Evolutionary conservation across 805 yeast genomes (phyloP).

Genomic region (Wickerhamomyces queroliae): DNA sequence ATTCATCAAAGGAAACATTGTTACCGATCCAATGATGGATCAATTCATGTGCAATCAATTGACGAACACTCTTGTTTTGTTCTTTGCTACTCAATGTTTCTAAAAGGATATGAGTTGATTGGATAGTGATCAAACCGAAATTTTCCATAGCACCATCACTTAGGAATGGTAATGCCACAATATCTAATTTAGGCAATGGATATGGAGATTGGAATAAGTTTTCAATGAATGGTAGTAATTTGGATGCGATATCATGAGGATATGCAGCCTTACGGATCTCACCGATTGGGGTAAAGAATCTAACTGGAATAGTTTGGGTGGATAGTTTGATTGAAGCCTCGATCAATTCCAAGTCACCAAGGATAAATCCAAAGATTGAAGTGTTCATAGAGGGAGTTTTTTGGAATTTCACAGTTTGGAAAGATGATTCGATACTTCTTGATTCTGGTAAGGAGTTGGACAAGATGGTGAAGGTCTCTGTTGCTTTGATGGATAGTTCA

Average conservation of each 20-base stretch:
- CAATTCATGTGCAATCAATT: conserved; percentile 63
- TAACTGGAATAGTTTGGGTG: conserved; percentile 34
- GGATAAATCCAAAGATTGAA: conserved; percentile 60
- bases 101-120: conserved; percentile 42
- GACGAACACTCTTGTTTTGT: conserved; percentile 34
- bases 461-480: conserved; percentile 38
- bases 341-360: conserved; percentile 60
- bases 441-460: conserved; percentile 40
- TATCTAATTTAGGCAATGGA: conserved; percentile 62
- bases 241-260: conserved; percentile 42
- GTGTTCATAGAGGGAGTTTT: conserved; percentile 55
- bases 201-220: conserved; percentile 36
- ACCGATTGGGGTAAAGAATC: conserved; percentile 52
- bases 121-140: conserved; percentile 61
- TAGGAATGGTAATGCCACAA: conserved; percentile 64
- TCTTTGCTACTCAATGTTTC: conserved; percentile 24
- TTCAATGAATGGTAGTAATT: conserved; percentile 43
- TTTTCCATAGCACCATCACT: conserved; percentile 81
- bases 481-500: conserved; percentile 42
- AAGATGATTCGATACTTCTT: conserved; percentile 15
- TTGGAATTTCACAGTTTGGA: conserved; percentile 37
- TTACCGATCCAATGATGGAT: conserved; percentile 83
- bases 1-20: conserved; percentile 56
- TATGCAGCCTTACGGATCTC: conserved; percentile 40
- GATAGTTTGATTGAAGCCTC: conserved; percentile 28